Percentiles rank a stretch among this genome's conserved stretches.
Evolutionary conservation across 306 rosid species (phyloP).

Genomic region (Malus asiatica): DNA sequence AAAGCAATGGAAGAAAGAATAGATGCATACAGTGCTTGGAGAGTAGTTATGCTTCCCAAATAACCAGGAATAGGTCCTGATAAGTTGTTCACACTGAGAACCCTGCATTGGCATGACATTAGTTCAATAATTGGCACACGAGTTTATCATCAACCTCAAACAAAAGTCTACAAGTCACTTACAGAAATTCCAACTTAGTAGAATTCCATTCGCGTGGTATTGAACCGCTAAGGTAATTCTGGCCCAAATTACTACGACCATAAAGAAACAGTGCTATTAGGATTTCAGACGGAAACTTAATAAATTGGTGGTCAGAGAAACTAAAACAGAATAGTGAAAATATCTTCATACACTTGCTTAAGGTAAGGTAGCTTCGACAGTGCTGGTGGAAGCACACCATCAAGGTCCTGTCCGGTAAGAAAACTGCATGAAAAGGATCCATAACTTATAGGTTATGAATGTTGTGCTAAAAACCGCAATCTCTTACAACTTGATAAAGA

Average conservation of each 20-base stretch:
- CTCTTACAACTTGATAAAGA: too few species aligned
- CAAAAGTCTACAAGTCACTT: background rate
- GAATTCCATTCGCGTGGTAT: slow-evolving; percentile 20
- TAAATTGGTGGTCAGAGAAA: background rate
- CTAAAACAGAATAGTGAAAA: background rate
- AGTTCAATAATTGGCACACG: background rate
- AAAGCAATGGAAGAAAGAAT: background rate
- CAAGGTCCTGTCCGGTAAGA: slow-evolving; percentile 21
- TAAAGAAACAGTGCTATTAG: background rate
- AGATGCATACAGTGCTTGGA: slow-evolving; percentile 12
- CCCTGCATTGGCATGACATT: slow-evolving; percentile 5
- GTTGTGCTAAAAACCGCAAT: background rate
- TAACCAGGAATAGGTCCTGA: slow-evolving; percentile 25
- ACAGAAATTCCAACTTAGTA: slow-evolving; percentile 13
- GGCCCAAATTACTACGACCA: slow-evolving; percentile 4
- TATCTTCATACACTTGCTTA: slow-evolving; percentile 2
- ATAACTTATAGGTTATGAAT: background rate
- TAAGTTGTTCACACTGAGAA: slow-evolving; percentile 19
- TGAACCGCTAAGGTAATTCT: slow-evolving; percentile 21
- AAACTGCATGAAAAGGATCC: background rate
- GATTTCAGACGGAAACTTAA: background rate
- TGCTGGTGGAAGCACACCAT: slow-evolving; percentile 28
- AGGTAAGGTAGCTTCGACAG: slow-evolving; percentile 17
- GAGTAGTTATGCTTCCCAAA: slow-evolving; percentile 24
- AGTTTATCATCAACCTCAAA: background rate